A percentile compares a stretch with the other conserved stretches of the same genome.
These are phyloP conservation scores for Testicularia cyperi DNA, from an alignment of 1,284 basidiomycete species.

Conservation along the genomic window DNA sequence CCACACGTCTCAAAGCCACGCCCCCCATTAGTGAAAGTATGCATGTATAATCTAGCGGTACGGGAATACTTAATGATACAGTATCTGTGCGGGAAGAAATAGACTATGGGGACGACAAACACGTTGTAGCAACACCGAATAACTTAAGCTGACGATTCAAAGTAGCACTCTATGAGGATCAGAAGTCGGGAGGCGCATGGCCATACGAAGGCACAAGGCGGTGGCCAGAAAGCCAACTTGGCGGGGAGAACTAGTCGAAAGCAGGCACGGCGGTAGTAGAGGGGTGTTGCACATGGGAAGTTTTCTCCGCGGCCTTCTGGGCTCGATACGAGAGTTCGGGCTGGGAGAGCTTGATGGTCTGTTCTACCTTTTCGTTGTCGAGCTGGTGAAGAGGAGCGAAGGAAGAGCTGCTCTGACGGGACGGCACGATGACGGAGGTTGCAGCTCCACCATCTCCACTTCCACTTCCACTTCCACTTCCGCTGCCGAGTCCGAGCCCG, in stretches of 20 bases:
- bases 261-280: constrained; percentile 22
- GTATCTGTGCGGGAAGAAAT: no score
- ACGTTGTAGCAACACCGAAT: no score
- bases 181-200: neutral
- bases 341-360: constrained; percentile 7
- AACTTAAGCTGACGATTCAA: no score
- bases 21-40: no score
- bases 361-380: constrained; percentile 6
- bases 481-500: neutral
- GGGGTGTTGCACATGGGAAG: constrained; percentile 17
- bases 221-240: neutral
- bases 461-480: no score
- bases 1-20: no score
- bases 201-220: neutral
- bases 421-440: no score
- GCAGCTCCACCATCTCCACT: neutral
- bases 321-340: constrained; percentile 19
- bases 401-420: no score
- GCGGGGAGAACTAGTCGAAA: constrained; percentile 14
- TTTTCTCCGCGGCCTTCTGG: constrained; percentile 29
- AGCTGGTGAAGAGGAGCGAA: constrained; percentile 3
- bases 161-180: no score
- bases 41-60: no score
- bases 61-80: no score
- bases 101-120: no score